Base-by-base conservation (phyloP, 2,329 filamentous ascomycete species). In the Lasiodiplodia theobromae region DNA sequence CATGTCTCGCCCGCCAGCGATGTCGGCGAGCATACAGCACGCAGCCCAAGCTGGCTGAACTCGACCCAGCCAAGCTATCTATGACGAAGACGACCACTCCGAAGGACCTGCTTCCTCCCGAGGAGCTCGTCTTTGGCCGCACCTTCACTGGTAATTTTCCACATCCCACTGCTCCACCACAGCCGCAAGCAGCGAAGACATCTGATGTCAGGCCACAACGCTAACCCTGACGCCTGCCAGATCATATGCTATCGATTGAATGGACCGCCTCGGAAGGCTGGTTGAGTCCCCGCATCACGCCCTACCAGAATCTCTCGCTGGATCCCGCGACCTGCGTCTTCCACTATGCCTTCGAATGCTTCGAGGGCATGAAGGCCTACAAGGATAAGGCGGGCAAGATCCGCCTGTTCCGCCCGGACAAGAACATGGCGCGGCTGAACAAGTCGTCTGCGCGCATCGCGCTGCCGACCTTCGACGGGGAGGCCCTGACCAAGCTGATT, bases 341-440 rank as follows among this genome's bases (percentile, higher is more conserved):
- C 83, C 96, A 99, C 87, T 99, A 99, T 82, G 96, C 93, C 60
- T 98, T 98, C 78, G 93, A 96, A 82, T 96, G 92, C 80, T 99
- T 99, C 82, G 96, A 99, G 85, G 96, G 96, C 74, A 97, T 98
- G 94, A 99, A 99, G 86, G 96, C 96, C 70, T 99, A 99, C 87
- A 96, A 95, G 82, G 93, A 97, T 83, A 88, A 87, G 75, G 79
- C 88, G 53, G 93, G 93, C 74, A 84, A 89, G 69, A 88, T 97
- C 73, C 90, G 95, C 67, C 86, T 99, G 67, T 99, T 99, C 87
- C 89, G 96, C 40, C 96, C 96, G 2, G 91, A 97, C 80, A 96
- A 89, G 87, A 99, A 99, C 86, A 98, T 98, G 95, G 90, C 86
- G 72, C 91, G 96, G 70, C 83, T 99, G 81, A 99, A 98, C 86